These are phyloP conservation scores for Boletus pseudopeckii DNA, from an alignment of 768 basidiomycete species.

Conservation along the genomic window DNA sequence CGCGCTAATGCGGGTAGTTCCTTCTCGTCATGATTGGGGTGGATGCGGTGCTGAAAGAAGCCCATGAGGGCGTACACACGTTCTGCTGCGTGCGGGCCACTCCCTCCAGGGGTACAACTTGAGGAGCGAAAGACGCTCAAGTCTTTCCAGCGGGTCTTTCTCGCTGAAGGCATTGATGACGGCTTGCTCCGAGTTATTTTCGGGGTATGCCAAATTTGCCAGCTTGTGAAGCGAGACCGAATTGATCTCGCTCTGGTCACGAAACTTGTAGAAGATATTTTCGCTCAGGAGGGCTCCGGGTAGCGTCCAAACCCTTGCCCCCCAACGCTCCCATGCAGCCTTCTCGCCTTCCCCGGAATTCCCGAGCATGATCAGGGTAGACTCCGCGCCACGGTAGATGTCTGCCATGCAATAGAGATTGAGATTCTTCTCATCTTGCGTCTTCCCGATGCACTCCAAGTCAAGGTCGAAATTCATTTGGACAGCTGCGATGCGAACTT, in stretches of 20 bases:
- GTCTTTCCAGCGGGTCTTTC: conserved; percentile 15
- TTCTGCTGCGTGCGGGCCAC: conserved; percentile 12
- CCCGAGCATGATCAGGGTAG: conserved; percentile 13
- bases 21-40: conserved; percentile 10
- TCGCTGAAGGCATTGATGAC: conserved; percentile 19
- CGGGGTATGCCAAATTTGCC: conserved; percentile 17
- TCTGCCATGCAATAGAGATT: conserved; percentile 21
- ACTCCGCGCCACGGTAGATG: conserved; percentile 10
- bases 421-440: conserved; percentile 12
- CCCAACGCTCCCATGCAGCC: too few relatives aligned
- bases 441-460: conserved; percentile 16
- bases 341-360: too few relatives aligned
- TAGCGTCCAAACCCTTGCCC: not conserved
- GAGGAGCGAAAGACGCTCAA: conserved; percentile 15
- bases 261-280: conserved; percentile 4
- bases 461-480: conserved; percentile 3
- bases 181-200: conserved; percentile 6
- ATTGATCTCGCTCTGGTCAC: not conserved
- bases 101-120: not conserved
- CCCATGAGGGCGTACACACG: conserved; percentile 22
- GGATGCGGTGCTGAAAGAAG: conserved; percentile 22
- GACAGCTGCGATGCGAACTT: conserved; percentile 1
- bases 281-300: not conserved
- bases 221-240: conserved; percentile 1
- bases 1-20: conserved; percentile 17